Evolutionary conservation across 306 rosid species (phyloP).

Genomic region (Acmispon strigosus): DNA sequence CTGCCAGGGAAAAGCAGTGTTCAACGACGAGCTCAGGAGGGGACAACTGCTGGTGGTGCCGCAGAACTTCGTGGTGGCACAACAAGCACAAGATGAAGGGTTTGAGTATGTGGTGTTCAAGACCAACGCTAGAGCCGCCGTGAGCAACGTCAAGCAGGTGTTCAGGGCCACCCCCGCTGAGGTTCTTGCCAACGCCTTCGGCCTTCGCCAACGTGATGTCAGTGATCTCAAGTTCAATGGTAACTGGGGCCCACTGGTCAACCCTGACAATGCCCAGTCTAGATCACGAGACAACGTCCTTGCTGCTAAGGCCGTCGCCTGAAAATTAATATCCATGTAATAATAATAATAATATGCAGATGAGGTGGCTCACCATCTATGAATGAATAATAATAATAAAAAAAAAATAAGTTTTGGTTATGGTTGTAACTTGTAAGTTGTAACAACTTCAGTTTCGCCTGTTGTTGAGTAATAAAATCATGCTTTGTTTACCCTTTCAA

Average conservation of each 20-base stretch:
- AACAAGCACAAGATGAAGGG: constrained; percentile 38
- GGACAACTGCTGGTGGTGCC: constrained; percentile 56
- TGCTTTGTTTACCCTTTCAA: no score
- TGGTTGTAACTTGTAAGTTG: no score
- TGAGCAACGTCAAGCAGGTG: constrained; percentile 24
- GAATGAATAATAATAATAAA: neutral
- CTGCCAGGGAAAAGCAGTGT: constrained; percentile 33
- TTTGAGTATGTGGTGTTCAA: constrained; percentile 57
- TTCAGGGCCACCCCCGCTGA: constrained; percentile 36
- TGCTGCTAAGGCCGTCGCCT: no score
- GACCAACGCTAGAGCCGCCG: constrained; percentile 43
- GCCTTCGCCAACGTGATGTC: constrained; percentile 20
- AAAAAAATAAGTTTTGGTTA: no score
- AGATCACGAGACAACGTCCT: no score
- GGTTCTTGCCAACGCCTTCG: constrained; percentile 41
- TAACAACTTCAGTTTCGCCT: no score
- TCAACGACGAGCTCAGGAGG: constrained; percentile 27
- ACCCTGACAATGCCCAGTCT: constrained; percentile 4
- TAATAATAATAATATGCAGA: neutral
- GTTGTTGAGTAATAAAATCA: no score
- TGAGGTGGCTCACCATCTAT: neutral
- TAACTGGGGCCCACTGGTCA: constrained; percentile 17
- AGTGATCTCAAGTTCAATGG: constrained; percentile 34
- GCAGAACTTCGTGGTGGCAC: constrained; percentile 45
- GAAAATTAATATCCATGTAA: neutral